Percentiles rank a stretch among this genome's conserved stretches.
These are phyloP conservation scores for Didymella pinodella DNA, from an alignment of 2,329 filamentous ascomycete species.

Conservation along the genomic window DNA sequence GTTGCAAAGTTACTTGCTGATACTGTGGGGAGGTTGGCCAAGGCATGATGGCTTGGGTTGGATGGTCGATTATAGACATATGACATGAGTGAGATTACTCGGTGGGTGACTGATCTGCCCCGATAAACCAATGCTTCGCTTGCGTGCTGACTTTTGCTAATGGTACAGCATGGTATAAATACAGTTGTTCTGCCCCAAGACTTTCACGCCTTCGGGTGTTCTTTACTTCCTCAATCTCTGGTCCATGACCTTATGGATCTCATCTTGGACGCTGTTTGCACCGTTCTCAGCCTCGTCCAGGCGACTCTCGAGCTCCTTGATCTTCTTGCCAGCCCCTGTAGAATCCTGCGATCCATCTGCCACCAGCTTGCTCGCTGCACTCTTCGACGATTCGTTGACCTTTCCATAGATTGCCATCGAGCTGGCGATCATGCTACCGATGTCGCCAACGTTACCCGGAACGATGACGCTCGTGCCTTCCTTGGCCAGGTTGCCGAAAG, in stretches of 20 bases:
- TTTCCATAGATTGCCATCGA: slow-evolving; percentile 96
- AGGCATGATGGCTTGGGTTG: slow-evolving; percentile 3
- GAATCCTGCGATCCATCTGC: slow-evolving; percentile 25
- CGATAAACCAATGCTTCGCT: slow-evolving; percentile 33
- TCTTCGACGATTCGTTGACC: slow-evolving; percentile 80
- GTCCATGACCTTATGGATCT: slow-evolving; percentile 49
- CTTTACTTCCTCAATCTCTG: slow-evolving; percentile 43
- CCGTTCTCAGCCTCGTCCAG: slow-evolving; percentile 36
- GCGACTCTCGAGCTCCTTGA: slow-evolving; percentile 43
- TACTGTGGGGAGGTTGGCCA: slow-evolving; percentile 29
- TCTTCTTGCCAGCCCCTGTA: slow-evolving; percentile 39
- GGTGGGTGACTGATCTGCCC: slow-evolving; percentile 27
- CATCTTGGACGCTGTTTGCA: slow-evolving; percentile 37
- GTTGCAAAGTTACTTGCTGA: slow-evolving; percentile 57
- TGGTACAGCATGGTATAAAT: slow-evolving; percentile 45
- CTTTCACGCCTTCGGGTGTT: not conserved
- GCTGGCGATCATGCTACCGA: slow-evolving; percentile 95
- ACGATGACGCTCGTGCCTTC: slow-evolving; percentile 96
- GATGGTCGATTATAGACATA: slow-evolving; percentile 5
- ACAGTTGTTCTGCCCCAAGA: slow-evolving; percentile 29
- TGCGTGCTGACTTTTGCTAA: slow-evolving; percentile 31
- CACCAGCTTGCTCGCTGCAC: slow-evolving; percentile 63
- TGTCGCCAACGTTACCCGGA: slow-evolving; percentile 95
- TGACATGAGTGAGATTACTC: slow-evolving; percentile 4
- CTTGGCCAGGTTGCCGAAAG: slow-evolving; percentile 89